Conservation (phyloP, 2,329 filamentous ascomycete species). For the Neopestalotiopsis sp. region DNA sequence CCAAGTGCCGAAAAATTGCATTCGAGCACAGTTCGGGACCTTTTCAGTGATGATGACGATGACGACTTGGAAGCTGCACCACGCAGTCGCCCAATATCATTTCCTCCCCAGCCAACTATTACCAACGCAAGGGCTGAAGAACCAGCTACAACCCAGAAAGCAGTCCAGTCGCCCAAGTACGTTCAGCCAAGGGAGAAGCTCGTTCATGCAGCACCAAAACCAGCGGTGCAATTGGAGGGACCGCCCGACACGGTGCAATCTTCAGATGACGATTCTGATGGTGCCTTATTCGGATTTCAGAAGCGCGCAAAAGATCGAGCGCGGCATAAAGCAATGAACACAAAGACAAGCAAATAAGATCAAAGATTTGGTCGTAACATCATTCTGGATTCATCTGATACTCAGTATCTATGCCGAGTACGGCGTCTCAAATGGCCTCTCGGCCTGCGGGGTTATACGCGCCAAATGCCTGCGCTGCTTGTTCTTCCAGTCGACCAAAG, state of each 20-base stretch:
- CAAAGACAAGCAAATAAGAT: neutral
- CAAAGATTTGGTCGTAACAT: neutral
- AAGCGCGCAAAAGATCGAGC: constrained; percentile 1
- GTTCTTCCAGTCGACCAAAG: constrained; percentile 80
- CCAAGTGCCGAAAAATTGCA: neutral
- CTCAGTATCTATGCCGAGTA: constrained; percentile 35
- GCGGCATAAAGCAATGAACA: neutral
- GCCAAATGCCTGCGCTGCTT: constrained; percentile 81
- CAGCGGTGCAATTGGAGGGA: neutral
- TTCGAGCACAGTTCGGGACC: neutral
- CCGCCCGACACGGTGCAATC: neutral
- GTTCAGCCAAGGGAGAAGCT: neutral
- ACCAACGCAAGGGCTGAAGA: neutral
- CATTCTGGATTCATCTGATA: constrained; percentile 14
- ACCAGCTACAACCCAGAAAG: neutral
- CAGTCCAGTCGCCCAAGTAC: neutral
- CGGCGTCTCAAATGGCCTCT: constrained; percentile 75
- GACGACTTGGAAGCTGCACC: constrained; percentile 13
- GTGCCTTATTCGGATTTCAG: constrained; percentile 14
- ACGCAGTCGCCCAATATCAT: neutral
- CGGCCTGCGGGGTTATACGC: constrained; percentile 82
- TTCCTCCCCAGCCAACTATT: neutral
- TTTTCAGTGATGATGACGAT: constrained; percentile 3
- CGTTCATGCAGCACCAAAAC: neutral
- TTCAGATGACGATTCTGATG: constrained; percentile 17